phyloP scores from a whole-genome alignment of 169 alveolate species.

The Plasmodium vinckei region DNA sequence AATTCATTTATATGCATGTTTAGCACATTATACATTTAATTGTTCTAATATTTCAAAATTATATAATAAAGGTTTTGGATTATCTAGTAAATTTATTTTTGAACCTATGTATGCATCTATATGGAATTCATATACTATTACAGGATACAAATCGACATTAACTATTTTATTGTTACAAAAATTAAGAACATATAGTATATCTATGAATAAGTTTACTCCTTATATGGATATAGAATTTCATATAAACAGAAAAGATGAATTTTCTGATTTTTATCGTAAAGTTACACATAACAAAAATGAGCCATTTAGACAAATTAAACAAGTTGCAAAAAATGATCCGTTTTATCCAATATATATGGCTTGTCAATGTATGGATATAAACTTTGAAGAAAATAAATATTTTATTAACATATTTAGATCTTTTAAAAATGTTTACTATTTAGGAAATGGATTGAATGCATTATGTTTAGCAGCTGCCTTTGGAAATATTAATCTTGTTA shows the following conservation, averaged over 20 bases:
- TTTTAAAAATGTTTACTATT: slow-evolving; percentile 74
- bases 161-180: slow-evolving; percentile 79
- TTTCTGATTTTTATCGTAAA: slow-evolving; percentile 51
- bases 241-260: slow-evolving; percentile 78
- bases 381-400: slow-evolving; percentile 5
- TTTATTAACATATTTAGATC: slow-evolving; percentile 30
- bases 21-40: slow-evolving; percentile 86
- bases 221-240: slow-evolving; percentile 70
- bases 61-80: slow-evolving; percentile 54
- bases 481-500: slow-evolving; percentile 78
- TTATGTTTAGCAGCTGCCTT: slow-evolving; percentile 80
- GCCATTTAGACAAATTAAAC: slow-evolving; percentile 55
- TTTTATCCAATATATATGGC: slow-evolving; percentile 64
- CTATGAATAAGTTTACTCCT: slow-evolving; percentile 81
- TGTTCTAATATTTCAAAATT: slow-evolving; percentile 70
- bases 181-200: slow-evolving; percentile 80
- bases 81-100: slow-evolving; percentile 59
- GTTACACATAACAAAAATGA: slow-evolving; percentile 80
- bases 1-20: slow-evolving; percentile 85
- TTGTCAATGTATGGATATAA: slow-evolving; percentile 37
- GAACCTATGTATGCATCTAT: slow-evolving; percentile 82
- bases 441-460: slow-evolving; percentile 82
- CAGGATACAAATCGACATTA: slow-evolving; percentile 80
- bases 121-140: slow-evolving; percentile 85
- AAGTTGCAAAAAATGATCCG: slow-evolving; percentile 16